Conservation (phyloP, 371 early-diverging fungal species). For the Mucor racemosus region DNA sequence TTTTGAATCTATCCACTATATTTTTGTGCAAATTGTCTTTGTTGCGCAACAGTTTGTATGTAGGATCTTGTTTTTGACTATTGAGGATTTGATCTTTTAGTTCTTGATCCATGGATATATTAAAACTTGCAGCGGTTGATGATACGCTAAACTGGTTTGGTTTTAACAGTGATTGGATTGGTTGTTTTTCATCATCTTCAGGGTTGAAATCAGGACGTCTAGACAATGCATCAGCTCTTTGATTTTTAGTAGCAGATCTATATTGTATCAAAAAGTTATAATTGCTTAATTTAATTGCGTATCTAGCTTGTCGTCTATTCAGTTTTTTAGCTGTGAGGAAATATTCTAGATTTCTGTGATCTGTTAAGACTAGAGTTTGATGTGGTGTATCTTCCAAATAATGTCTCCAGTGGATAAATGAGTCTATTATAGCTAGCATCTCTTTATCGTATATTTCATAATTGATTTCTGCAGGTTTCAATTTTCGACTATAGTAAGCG, state of each 20-base stretch:
- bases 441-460: slow-evolving; percentile 43
- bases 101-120: not conserved
- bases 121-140: not conserved
- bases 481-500: slow-evolving; percentile 43
- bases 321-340: slow-evolving; percentile 34
- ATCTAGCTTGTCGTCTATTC: slow-evolving; percentile 44
- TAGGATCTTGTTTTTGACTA: not conserved
- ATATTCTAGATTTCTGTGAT: slow-evolving; percentile 55
- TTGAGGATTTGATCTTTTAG: not conserved
- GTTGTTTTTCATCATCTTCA: slow-evolving; percentile 2
- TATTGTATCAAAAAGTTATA: slow-evolving; percentile 42
- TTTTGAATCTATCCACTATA: not conserved
- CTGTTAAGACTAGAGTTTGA: slow-evolving; percentile 44
- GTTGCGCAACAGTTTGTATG: not conserved
- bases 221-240: slow-evolving; percentile 54
- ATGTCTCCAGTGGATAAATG: slow-evolving; percentile 48
- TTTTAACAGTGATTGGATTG: not conserved
- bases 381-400: slow-evolving; percentile 40
- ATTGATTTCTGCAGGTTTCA: slow-evolving; percentile 39
- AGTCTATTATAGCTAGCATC: slow-evolving; percentile 46
- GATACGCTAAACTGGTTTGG: not conserved
- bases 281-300: slow-evolving; percentile 33
- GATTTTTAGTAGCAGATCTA: slow-evolving; percentile 42
- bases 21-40: not conserved
- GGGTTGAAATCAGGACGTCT: slow-evolving; percentile 12